These are phyloP conservation scores for Debaryomyces maramus DNA, from an alignment of 805 yeast species.

Conservation along the genomic window DNA sequence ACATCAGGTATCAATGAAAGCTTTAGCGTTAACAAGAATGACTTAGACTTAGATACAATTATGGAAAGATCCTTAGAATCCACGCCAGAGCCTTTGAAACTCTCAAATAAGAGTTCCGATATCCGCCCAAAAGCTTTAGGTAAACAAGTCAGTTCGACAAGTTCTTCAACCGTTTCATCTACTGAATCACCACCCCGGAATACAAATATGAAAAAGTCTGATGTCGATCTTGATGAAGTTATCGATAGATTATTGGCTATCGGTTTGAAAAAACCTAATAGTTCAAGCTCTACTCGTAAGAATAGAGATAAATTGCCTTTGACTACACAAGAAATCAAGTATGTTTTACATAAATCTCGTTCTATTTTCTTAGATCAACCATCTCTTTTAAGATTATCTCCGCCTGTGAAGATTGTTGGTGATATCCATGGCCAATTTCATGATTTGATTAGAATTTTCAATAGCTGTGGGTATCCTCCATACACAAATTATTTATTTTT, in stretches of 20 bases:
- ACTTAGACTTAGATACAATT: conserved; percentile 27
- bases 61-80: conserved; percentile 34
- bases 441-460: conserved; percentile 55
- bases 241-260: conserved; percentile 59
- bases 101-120: background rate
- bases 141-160: conserved; percentile 1
- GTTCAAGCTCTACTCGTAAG: conserved; percentile 30
- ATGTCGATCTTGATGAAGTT: conserved; percentile 59
- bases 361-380: conserved; percentile 66
- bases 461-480: conserved; percentile 62
- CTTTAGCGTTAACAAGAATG: conserved; percentile 4
- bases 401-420: conserved; percentile 83
- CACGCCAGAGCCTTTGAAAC: conserved; percentile 17
- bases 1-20: conserved; percentile 14
- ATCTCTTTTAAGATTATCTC: conserved; percentile 59
- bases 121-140: background rate
- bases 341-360: conserved; percentile 57
- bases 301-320: conserved; percentile 51
- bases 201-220: conserved; percentile 11
- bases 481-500: conserved; percentile 53
- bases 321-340: conserved; percentile 53
- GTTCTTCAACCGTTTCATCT: conserved; percentile 17
- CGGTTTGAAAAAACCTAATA: conserved; percentile 32
- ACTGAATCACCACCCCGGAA: conserved; percentile 14
- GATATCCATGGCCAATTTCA: conserved; percentile 74